Conservation (phyloP, 164 flowering plant genomes). For the Taxillus chinensis region DNA sequence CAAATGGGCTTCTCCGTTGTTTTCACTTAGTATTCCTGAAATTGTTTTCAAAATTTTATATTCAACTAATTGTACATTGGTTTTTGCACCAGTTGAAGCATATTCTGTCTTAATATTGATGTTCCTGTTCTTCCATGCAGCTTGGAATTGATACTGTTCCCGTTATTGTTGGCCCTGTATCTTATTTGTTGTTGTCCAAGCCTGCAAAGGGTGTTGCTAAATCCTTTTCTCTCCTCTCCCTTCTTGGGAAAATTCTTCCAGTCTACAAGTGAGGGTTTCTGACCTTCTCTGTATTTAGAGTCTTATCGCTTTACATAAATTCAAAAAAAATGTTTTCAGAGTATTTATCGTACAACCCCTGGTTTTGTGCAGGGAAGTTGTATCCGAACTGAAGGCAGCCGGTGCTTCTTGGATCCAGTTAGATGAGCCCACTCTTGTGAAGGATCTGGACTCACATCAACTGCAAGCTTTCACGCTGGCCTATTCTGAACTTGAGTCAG, state of each 20-base stretch:
- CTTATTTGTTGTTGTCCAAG: constrained; percentile 71
- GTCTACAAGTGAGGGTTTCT: constrained; percentile 51
- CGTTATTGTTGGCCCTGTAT: constrained; percentile 73
- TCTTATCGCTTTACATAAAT: not conserved
- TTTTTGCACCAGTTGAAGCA: too few relatives aligned
- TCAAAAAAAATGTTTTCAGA: not conserved
- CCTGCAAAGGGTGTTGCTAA: constrained; percentile 82
- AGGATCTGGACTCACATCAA: constrained; percentile 68
- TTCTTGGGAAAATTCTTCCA: constrained; percentile 58
- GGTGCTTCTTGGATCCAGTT: constrained; percentile 91
- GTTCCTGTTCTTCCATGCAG: constrained; percentile 26
- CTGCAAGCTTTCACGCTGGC: constrained; percentile 71
- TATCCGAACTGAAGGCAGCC: constrained; percentile 72
- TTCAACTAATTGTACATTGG: too few relatives aligned
- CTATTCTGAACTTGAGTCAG: constrained; percentile 60
- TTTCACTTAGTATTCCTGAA: too few relatives aligned
- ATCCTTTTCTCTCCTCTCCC: constrained; percentile 55
- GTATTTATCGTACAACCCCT: not conserved
- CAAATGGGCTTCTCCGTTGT: too few relatives aligned
- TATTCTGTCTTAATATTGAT: not conserved
- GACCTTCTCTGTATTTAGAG: not conserved
- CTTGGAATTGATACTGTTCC: constrained; percentile 75
- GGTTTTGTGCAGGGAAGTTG: constrained; percentile 52
- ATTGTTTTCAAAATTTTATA: too few relatives aligned
- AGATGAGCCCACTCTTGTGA: constrained; percentile 76